Percentiles rank a stretch among this genome's conserved stretches.
These are phyloP conservation scores for Chaetothyriales sp. DNA, from an alignment of 2,329 filamentous ascomycete species.

Conservation along the genomic window DNA sequence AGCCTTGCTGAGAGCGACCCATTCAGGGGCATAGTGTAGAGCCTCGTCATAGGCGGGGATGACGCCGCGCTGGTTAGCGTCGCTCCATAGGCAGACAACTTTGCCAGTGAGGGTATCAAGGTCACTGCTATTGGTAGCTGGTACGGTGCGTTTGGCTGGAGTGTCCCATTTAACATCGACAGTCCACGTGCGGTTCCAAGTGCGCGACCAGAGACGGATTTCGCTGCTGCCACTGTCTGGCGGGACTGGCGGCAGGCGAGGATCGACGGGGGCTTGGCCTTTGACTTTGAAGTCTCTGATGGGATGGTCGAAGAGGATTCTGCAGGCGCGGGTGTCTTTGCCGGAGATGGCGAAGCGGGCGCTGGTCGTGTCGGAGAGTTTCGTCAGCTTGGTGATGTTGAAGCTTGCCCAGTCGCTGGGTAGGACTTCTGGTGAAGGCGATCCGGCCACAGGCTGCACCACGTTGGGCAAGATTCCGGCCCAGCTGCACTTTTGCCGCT, in stretches of 20 bases:
- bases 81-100: constrained; percentile 74
- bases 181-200: constrained; percentile 63
- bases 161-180: constrained; percentile 56
- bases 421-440: constrained; percentile 18
- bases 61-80: constrained; percentile 55
- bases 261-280: constrained; percentile 45
- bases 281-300: constrained; percentile 52
- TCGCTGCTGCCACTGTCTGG: constrained; percentile 47
- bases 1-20: constrained; percentile 65
- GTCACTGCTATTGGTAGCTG: constrained; percentile 12
- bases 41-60: constrained; percentile 80
- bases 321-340: constrained; percentile 65
- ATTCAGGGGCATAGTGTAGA: constrained; percentile 59
- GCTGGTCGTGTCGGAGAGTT: constrained; percentile 30
- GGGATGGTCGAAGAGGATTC: constrained; percentile 55
- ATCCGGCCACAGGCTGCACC: constrained; percentile 30
- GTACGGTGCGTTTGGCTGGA: constrained; percentile 20
- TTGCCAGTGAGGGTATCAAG: constrained; percentile 42
- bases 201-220: constrained; percentile 68
- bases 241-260: constrained; percentile 51
- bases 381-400: constrained; percentile 37
- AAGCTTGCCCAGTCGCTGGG: constrained; percentile 50
- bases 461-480: constrained; percentile 54
- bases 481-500: constrained; percentile 52
- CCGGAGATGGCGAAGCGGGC: constrained; percentile 56